These are phyloP conservation scores for Neurospora sp. DNA, from an alignment of 495 filamentous ascomycete genomes.

Conservation along the genomic window DNA sequence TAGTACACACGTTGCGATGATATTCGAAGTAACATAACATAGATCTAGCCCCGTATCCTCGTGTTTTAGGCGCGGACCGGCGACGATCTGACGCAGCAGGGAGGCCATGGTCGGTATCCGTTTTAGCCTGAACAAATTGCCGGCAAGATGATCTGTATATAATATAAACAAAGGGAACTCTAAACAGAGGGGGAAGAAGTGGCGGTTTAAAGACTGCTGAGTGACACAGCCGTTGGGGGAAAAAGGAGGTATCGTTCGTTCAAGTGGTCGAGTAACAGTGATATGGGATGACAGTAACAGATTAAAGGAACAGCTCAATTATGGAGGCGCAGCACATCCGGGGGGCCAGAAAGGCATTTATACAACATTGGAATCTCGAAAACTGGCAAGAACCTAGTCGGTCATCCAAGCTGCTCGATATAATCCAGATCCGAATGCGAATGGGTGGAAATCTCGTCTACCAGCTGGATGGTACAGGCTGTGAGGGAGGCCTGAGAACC, in stretches of 20 bases:
- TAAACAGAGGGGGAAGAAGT: not conserved
- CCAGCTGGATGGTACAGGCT: not conserved
- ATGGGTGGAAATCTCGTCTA: not conserved
- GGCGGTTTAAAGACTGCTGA: not conserved
- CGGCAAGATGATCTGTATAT: not conserved
- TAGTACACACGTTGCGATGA: constrained; percentile 49
- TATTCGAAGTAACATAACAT: constrained; percentile 84
- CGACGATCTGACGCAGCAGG: constrained; percentile 47
- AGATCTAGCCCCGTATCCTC: constrained; percentile 83
- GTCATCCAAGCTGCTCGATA: not conserved
- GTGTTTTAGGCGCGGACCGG: constrained; percentile 72
- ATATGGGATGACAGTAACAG: not conserved
- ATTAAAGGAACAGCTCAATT: not conserved
- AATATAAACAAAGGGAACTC: not conserved
- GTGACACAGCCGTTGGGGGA: not conserved
- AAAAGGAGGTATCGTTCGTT: not conserved
- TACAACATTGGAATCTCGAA: not conserved
- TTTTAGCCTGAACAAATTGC: not conserved
- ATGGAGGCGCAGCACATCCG: not conserved
- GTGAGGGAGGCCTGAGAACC: not conserved
- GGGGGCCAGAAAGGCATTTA: not conserved
- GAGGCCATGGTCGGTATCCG: constrained; percentile 33
- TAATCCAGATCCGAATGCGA: not conserved
- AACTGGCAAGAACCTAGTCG: not conserved
- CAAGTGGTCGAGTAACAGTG: not conserved